These are phyloP conservation scores for Microsporum audouinii DNA, from an alignment of 2,329 filamentous ascomycete species.

Conservation along the genomic window DNA sequence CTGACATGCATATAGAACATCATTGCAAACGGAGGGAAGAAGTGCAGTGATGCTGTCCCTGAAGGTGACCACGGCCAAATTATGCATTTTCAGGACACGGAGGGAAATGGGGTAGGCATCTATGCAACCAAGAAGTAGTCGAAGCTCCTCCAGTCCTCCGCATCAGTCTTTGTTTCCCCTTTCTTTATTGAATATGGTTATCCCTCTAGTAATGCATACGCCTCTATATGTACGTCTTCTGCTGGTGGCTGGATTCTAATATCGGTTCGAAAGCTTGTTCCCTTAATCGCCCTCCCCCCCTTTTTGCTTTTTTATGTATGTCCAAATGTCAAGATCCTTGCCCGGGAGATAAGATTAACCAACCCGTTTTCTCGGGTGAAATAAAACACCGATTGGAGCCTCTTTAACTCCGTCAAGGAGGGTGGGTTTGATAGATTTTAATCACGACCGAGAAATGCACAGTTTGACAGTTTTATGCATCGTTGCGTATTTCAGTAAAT, in stretches of 20 bases:
- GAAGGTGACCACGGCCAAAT: constrained; percentile 4
- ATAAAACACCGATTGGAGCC: background rate
- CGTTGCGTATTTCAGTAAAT: background rate
- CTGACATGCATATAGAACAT: constrained; percentile 4
- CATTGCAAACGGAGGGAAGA: constrained; percentile 5
- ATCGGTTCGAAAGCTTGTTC: background rate
- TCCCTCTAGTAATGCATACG: background rate
- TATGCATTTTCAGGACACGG: constrained; percentile 5
- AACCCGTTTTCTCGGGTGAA: background rate
- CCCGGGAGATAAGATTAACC: background rate
- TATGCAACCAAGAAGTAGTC: background rate
- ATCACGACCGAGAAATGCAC: background rate
- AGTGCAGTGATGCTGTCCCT: constrained; percentile 1
- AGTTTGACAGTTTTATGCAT: background rate
- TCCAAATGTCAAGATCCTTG: background rate
- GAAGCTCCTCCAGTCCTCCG: background rate
- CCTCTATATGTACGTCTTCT: background rate
- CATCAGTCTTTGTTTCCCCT: background rate
- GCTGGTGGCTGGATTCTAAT: background rate
- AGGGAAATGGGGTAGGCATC: constrained; percentile 6
- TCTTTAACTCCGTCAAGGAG: background rate
- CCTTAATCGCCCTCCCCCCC: background rate
- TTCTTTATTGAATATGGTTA: background rate
- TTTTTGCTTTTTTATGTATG: background rate
- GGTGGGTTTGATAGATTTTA: background rate